Conservation (phyloP, 345 rosid genomes). For the Populus davidiana region DNA sequence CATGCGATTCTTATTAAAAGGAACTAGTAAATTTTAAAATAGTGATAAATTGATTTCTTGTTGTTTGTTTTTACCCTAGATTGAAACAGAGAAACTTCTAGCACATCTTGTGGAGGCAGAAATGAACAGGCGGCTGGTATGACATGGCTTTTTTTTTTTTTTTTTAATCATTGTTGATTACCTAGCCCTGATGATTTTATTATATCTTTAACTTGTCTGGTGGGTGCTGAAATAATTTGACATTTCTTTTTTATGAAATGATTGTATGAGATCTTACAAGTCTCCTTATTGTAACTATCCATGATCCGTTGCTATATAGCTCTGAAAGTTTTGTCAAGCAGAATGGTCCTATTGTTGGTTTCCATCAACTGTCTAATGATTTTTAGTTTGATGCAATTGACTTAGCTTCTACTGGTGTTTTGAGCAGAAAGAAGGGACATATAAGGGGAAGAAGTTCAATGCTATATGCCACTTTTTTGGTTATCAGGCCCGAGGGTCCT, state of each 20-base stretch:
- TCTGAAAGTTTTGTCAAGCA: neutral
- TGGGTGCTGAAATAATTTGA: neutral
- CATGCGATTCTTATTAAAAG: slow-evolving; percentile 7
- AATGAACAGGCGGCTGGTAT: slow-evolving; percentile 84
- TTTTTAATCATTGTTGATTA: neutral
- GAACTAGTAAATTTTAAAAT: slow-evolving; percentile 6
- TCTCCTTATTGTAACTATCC: neutral
- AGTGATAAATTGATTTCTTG: slow-evolving; percentile 20
- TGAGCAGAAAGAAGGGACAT: slow-evolving; percentile 79
- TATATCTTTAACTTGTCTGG: neutral
- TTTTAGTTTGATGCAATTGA: neutral
- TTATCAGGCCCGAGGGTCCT: slow-evolving; percentile 98
- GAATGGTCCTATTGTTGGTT: neutral
- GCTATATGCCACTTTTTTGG: slow-evolving; percentile 99
- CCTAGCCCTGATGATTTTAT: neutral
- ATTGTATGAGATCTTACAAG: neutral
- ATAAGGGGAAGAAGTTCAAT: slow-evolving; percentile 92
- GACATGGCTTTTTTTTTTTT: neutral
- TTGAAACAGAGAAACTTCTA: slow-evolving; percentile 95
- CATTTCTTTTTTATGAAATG: neutral
- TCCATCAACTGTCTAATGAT: neutral
- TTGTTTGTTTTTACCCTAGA: slow-evolving; percentile 38
- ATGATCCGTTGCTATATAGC: neutral
- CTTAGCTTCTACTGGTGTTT: slow-evolving; percentile 15
- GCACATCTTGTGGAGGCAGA: slow-evolving; percentile 97